phyloP scores from a whole-genome alignment of 352 stramenopile genomes.

The Pythium chondricola region DNA sequence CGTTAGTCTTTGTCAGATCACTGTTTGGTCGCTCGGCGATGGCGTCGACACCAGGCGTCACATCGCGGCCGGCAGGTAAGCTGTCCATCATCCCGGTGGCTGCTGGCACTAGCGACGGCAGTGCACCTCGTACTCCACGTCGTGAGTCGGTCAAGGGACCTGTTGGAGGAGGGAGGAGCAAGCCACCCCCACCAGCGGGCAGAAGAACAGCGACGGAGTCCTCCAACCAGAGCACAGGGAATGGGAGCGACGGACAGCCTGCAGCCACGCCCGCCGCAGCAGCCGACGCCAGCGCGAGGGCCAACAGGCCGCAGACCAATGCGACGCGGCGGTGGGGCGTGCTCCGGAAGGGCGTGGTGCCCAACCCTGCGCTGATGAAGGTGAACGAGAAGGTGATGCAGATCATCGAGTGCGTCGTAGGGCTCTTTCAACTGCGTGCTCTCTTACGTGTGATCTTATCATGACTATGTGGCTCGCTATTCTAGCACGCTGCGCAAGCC shows the following conservation, averaged over 20 bases:
- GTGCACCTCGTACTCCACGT: neutral
- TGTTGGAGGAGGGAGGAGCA: too few species aligned
- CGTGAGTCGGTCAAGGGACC: neutral
- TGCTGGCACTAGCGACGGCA: neutral
- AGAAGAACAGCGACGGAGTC: neutral
- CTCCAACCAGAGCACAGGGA: too few species aligned
- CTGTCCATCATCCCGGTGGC: neutral
- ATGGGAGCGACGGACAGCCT: too few species aligned
- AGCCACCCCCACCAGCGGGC: too few species aligned
- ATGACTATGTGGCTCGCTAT: neutral
- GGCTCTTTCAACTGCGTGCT: neutral
- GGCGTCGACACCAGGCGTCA: too few species aligned
- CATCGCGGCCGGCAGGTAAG: too few species aligned
- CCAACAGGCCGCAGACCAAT: too few species aligned
- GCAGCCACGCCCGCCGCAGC: too few species aligned
- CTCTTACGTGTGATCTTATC: too few species aligned
- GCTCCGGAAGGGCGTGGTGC: conserved; percentile 22
- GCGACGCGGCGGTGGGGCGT: conserved; percentile 18
- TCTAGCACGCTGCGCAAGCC: conserved; percentile 52
- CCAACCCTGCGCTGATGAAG: conserved; percentile 50
- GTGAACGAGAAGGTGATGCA: conserved; percentile 55
- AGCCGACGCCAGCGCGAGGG: too few species aligned
- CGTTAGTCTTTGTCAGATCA: too few species aligned
- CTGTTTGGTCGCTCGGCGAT: too few species aligned
- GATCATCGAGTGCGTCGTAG: conserved; percentile 47